phyloP scores from a whole-genome alignment of 2,329 filamentous ascomycete genomes.

The Mollisia scopiformis region DNA sequence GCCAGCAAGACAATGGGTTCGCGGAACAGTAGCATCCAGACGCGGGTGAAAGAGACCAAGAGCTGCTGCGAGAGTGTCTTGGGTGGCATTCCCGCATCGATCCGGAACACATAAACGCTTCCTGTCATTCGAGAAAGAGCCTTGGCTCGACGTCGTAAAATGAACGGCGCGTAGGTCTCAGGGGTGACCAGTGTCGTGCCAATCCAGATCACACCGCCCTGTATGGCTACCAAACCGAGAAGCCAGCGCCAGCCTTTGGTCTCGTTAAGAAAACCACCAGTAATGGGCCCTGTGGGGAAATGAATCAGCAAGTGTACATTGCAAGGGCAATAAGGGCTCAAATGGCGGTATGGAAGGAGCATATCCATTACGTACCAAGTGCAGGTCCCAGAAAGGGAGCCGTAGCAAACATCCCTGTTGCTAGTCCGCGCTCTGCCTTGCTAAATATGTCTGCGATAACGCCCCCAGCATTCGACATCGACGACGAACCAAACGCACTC shows the following conservation, averaged over 20 bases:
- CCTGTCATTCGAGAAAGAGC: conserved; percentile 57
- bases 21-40: conserved; percentile 77
- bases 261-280: conserved; percentile 59
- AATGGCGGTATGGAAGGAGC: conserved; percentile 9
- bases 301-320: conserved; percentile 49
- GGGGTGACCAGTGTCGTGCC: conserved; percentile 52
- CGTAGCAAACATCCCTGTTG: conserved; percentile 63
- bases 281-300: conserved; percentile 56
- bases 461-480: conserved; percentile 60
- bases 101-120: conserved; percentile 57
- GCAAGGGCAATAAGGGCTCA: conserved; percentile 67
- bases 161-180: conserved; percentile 64
- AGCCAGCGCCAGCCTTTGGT: conserved; percentile 77
- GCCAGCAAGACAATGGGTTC: conserved; percentile 74
- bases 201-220: conserved; percentile 70
- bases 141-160: conserved; percentile 73
- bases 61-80: conserved; percentile 33
- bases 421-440: conserved; percentile 53
- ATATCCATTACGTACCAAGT: conserved; percentile 32
- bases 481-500: conserved; percentile 57
- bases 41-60: conserved; percentile 76
- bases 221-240: conserved; percentile 60
- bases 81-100: neutral
- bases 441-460: conserved; percentile 64
- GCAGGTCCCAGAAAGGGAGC: conserved; percentile 69